Evolutionary conservation across 345 rosid genomes (phyloP).

Genomic region (Lepidium sativum): DNA sequence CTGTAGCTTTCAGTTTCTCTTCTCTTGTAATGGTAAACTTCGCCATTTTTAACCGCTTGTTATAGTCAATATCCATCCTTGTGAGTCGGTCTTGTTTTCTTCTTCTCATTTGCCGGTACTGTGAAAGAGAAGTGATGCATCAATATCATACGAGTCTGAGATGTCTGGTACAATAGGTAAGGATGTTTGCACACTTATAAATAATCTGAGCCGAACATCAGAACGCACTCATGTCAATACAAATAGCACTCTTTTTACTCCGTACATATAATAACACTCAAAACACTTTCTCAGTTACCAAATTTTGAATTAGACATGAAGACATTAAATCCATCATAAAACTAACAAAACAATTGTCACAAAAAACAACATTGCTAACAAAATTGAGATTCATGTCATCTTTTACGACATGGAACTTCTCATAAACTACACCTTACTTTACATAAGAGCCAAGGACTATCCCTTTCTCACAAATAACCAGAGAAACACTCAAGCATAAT

Average conservation of each 20-base stretch:
- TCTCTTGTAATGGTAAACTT: conserved; percentile 76
- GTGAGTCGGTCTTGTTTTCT: conserved; percentile 82
- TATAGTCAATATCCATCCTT: conserved; percentile 84
- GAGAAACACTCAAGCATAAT: not conserved
- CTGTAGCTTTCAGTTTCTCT: conserved; percentile 68
- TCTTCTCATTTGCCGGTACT: conserved; percentile 97
- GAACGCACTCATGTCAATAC: not conserved
- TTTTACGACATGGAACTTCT: too few relatives aligned
- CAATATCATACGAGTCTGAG: not conserved
- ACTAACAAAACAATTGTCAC: not conserved
- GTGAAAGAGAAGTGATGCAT: conserved; percentile 14
- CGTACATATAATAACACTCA: not conserved
- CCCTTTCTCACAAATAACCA: not conserved
- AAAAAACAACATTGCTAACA: too few relatives aligned
- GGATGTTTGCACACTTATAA: not conserved
- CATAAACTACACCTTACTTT: too few relatives aligned
- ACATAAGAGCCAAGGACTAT: too few relatives aligned
- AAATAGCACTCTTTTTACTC: not conserved
- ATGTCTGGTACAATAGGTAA: not conserved
- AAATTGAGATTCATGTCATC: too few relatives aligned
- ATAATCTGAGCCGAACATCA: not conserved
- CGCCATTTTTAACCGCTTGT: conserved; percentile 59
- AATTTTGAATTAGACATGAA: not conserved
- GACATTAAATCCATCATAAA: not conserved
- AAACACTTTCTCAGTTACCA: not conserved